Base-by-base conservation (phyloP, 306 rosid genomes). In the Cicer chorassanicum region DNA sequence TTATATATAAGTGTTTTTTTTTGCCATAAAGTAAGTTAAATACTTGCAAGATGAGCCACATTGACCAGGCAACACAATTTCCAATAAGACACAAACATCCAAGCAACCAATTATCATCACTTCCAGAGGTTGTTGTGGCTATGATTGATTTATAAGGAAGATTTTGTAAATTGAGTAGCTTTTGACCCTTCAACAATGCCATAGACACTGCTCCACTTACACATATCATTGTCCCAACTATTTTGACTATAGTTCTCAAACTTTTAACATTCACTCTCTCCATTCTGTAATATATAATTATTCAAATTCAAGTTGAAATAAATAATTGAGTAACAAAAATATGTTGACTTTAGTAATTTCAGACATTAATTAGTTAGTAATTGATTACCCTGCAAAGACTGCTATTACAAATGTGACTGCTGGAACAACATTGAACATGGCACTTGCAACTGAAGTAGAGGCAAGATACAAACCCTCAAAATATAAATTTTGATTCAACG, bases 401-500 rank as follows among this genome's bases (percentile, higher is more conserved):
- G 92, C 87, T 7, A 90, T 86, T 29, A 84, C 59, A 66, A 90
- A 88, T 5, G 96, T 90, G 73, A 90, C 21, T 1, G 89, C 90
- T n/a, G 90, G 96, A 41, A 82, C 41, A 57, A 84, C 83, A 82
- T 90, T 90, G 19, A 38, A 15, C 83, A 84, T 84, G n/a, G 90
- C 92, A 59, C 75, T 86, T 54, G 84, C 85, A 7, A 84, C 69
- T 4, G 92, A 78, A 15, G 92, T 65, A 8, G 89, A 79, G 5
- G 78, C 64, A 48, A 90, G 77, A 72, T 79, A 84, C 15, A 90
- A 14, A 5, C 90, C 95, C 75, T 82, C 85, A 39, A 67, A 84
- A 63, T 38, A 81, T 0, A 74, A 38, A 55, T 82, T 88, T 78
- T 88, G 92, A 64, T 75, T 70, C 65, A 80, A 39, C 0, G 89